These are phyloP conservation scores for Leucocoprinus leucothites DNA, from an alignment of 768 basidiomycete species.

Conservation along the genomic window DNA sequence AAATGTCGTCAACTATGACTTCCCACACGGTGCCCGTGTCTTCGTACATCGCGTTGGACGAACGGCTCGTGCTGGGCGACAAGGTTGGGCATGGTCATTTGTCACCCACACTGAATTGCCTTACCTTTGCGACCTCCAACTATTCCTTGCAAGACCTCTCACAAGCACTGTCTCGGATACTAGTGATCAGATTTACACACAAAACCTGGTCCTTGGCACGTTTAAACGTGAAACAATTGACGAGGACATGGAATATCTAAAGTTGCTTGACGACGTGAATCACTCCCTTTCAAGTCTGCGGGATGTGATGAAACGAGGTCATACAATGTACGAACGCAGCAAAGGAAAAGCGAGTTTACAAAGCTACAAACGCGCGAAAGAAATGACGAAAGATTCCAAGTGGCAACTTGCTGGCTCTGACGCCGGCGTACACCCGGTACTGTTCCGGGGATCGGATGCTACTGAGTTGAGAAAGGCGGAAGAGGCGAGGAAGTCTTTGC, in stretches of 20 bases:
- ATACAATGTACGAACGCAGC: conserved; percentile 91
- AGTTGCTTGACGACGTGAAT: conserved; percentile 59
- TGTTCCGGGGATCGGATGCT: conserved; percentile 38
- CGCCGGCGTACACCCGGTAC: conserved; percentile 70
- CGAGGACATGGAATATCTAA: conserved; percentile 79
- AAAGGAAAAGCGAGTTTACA: conserved; percentile 85
- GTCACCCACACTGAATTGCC: conserved; percentile 84
- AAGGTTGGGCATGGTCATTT: conserved; percentile 97
- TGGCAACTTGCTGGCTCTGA: conserved; percentile 70
- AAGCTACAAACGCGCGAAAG: conserved; percentile 87
- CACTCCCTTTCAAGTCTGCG: conserved; percentile 64
- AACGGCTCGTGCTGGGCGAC: conserved; percentile 91
- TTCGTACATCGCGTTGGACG: conserved; percentile 97
- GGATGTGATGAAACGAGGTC: conserved; percentile 85
- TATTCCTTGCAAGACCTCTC: conserved; percentile 84
- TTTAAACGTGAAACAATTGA: conserved; percentile 81
- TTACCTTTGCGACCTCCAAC: conserved; percentile 87
- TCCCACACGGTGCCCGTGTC: conserved; percentile 88
- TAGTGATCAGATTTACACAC: conserved; percentile 64
- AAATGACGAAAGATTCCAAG: conserved; percentile 68
- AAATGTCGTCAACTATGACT: conserved; percentile 98
- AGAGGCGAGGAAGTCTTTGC: conserved; percentile 58
- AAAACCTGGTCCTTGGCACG: conserved; percentile 74
- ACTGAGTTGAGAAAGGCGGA: conserved; percentile 40
- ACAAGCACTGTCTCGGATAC: conserved; percentile 44